Evolutionary conservation across 176 grass and related monocot species (phyloP).

Genomic region (Echinochloa phyllopogon): DNA sequence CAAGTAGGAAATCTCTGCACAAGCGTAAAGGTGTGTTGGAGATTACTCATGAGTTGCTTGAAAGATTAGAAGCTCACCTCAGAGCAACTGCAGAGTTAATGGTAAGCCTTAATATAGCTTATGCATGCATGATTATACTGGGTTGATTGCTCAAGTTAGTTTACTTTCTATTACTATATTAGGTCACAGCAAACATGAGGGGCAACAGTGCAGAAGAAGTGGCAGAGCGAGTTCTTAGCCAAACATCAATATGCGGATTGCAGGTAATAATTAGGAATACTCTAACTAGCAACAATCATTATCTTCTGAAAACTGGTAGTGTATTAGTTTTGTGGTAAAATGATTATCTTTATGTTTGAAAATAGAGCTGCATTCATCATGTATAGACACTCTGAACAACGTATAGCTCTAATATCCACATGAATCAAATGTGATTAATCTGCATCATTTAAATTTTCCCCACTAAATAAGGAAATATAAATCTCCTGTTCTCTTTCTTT

Average conservation of each 20-base stretch:
- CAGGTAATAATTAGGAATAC: conserved; percentile 61
- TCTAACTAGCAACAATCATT: not conserved
- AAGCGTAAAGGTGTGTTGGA: conserved; percentile 76
- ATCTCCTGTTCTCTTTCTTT: not conserved
- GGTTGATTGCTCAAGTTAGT: conserved; percentile 31
- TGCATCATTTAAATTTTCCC: not conserved
- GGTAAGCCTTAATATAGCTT: conserved; percentile 51
- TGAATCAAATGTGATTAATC: conserved; percentile 1
- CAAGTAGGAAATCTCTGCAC: conserved; percentile 76
- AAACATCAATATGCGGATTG: conserved; percentile 81
- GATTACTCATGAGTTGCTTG: conserved; percentile 94
- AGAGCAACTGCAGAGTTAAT: conserved; percentile 68
- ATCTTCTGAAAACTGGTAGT: not conserved
- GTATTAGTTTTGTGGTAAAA: conserved; percentile 4
- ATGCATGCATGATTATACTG: conserved; percentile 22
- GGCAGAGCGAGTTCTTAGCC: conserved; percentile 82
- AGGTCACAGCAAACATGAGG: conserved; percentile 98
- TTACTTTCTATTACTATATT: conserved; percentile 38
- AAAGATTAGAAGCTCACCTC: conserved; percentile 97
- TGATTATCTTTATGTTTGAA: not conserved
- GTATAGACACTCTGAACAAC: not conserved
- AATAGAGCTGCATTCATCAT: conserved; percentile 6
- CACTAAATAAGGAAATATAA: not conserved
- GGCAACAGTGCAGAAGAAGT: conserved; percentile 88
- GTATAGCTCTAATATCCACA: conserved; percentile 2